Base-by-base conservation (phyloP, 1,284 basidiomycete species). In the Marasmius tenuissimus region DNA sequence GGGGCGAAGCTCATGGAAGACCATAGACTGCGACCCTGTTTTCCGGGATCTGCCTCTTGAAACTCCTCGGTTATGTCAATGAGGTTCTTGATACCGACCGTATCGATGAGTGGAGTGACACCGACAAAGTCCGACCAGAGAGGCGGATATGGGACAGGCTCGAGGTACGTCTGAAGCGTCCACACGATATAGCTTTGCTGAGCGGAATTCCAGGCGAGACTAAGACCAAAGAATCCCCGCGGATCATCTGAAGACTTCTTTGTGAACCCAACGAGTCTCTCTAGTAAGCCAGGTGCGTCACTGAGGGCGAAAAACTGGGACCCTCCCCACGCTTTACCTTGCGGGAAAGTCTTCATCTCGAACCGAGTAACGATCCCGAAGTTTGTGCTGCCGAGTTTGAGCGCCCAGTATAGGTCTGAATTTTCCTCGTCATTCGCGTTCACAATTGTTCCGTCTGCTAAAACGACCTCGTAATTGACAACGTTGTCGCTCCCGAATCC, bases 311-410 rank as follows among this genome's bases (percentile, higher is more conserved):
- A 69, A 58, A 65, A 59, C 4, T 63, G 60, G 2, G 64, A 61
- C 6, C 68, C 68, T 1, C 65, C 69, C 68, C 69, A 69, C 16
- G 68, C 65, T 11, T 64, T 56, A 8, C 59, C 54, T 33, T 65
- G 62, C 14, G 65, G 60, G 48, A 58, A 67, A 7, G 69, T 69
- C 11, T 52, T 40, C 63, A 68, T 67, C 22, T 68, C 67, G 58
- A 70, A 70, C 39, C 67, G 68, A 10, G 69, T 70, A 12, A 70
- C 68, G 37, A 70, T 59, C 7, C 60, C 69, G 53, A 64, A 70
- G 50, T 70, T 70, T 3, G 66, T 70, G 53, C 68, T 68, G 18
- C 69, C 69, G 18, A 64, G 58, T 47, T 67, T 68, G 57, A 70
- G 61, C 5, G 66, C 67, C 66, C 65, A 66, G 60, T 66, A 68